A percentile compares a stretch with the other conserved stretches of the same genome.
Conservation (phyloP, 495 filamentous ascomycete species). For the Aspergillus funiculosus region DNA sequence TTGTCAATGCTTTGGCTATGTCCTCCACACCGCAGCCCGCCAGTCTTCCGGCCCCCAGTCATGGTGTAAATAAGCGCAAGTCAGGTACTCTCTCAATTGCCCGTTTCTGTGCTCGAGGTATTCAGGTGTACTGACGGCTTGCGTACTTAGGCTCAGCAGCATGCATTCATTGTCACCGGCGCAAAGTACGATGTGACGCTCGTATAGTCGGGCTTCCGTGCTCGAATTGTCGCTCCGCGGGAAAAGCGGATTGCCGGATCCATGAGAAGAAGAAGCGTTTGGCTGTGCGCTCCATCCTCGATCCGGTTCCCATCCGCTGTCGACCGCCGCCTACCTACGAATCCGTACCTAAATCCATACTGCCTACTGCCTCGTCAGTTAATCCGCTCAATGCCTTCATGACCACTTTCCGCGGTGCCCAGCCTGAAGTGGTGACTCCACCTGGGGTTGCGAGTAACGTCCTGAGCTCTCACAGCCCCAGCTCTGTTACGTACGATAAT, state of each 20-base stretch:
- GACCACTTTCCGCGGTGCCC: slow-evolving; percentile 25
- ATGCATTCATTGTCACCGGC: slow-evolving; percentile 45
- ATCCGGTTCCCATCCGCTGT: slow-evolving; percentile 47
- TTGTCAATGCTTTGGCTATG: slow-evolving; percentile 29
- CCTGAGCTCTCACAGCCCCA: slow-evolving; percentile 4
- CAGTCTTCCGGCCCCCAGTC: slow-evolving; percentile 18
- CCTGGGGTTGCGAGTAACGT: slow-evolving; percentile 12
- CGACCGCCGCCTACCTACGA: slow-evolving; percentile 34
- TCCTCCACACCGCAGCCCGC: slow-evolving; percentile 22
- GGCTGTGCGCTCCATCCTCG: slow-evolving; percentile 41
- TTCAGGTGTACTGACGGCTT: not conserved
- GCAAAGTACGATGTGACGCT: slow-evolving; percentile 47
- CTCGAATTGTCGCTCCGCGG: slow-evolving; percentile 42
- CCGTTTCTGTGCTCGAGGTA: not conserved
- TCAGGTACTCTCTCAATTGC: slow-evolving; percentile 17
- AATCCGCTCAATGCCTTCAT: slow-evolving; percentile 28
- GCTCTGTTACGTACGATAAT: slow-evolving; percentile 1
- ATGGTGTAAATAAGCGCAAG: slow-evolving; percentile 30
- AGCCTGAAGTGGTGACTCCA: slow-evolving; percentile 18
- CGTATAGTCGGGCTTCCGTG: slow-evolving; percentile 41
- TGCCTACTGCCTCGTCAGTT: slow-evolving; percentile 16
- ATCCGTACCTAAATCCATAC: slow-evolving; percentile 18
- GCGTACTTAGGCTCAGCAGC: slow-evolving; percentile 34
- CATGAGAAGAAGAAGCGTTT: slow-evolving; percentile 47
- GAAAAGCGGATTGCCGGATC: slow-evolving; percentile 43